Conservation (phyloP, 306 rosid species). For the Carpinus viminea region DNA sequence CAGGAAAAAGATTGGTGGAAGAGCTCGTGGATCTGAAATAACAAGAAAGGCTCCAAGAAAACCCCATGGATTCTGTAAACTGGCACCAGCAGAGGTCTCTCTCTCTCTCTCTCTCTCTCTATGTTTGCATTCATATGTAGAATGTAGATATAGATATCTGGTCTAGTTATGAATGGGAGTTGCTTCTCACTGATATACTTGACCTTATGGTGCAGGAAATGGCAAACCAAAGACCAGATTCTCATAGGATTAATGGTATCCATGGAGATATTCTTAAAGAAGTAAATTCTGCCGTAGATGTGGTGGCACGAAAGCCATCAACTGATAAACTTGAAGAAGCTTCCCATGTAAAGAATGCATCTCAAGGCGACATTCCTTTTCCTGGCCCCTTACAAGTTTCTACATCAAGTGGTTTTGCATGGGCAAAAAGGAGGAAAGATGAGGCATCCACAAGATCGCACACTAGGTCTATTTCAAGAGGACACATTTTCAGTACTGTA, state of each 20-base stretch:
- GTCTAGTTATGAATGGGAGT: slow-evolving; percentile 10
- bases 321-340: slow-evolving; percentile 61
- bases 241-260: slow-evolving; percentile 39
- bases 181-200: slow-evolving; percentile 16
- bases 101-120: slow-evolving; percentile 15
- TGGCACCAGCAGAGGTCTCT: slow-evolving; percentile 80
- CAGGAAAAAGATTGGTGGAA: slow-evolving; percentile 82
- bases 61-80: slow-evolving; percentile 65
- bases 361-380: slow-evolving; percentile 86
- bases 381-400: slow-evolving; percentile 92
- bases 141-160: slow-evolving; percentile 5
- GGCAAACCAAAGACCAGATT: slow-evolving; percentile 42
- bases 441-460: slow-evolving; percentile 63
- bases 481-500: slow-evolving; percentile 56
- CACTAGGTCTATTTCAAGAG: slow-evolving; percentile 77
- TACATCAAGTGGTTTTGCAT: slow-evolving; percentile 93
- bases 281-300: slow-evolving; percentile 33
- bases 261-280: slow-evolving; percentile 46
- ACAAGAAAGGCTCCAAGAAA: slow-evolving; percentile 76
- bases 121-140: background rate
- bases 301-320: slow-evolving; percentile 52
- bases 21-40: slow-evolving; percentile 62
- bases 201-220: slow-evolving; percentile 57
- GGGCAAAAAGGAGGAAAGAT: slow-evolving; percentile 93
- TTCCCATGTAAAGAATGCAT: slow-evolving; percentile 66